phyloP scores from a whole-genome alignment of 768 basidiomycete genomes.

The Kwoniella dejecticola region DNA sequence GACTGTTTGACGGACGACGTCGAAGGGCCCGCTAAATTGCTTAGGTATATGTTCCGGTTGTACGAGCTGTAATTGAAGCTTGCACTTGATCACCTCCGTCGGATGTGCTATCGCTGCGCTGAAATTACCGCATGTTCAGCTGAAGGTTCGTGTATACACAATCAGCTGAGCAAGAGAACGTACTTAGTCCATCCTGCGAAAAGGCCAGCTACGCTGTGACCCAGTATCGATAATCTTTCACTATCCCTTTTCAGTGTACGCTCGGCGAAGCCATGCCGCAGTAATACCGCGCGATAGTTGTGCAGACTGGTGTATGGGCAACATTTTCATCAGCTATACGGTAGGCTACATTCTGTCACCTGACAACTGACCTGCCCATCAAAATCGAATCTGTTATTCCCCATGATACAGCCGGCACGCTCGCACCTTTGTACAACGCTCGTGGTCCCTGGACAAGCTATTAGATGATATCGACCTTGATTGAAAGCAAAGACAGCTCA shows the following conservation, averaged over 20 bases:
- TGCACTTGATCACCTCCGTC: slow-evolving; percentile 75
- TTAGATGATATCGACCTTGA: neutral
- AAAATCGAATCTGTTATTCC: slow-evolving; percentile 54
- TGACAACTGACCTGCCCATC: slow-evolving; percentile 50
- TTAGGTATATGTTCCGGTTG: slow-evolving; percentile 60
- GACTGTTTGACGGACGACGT: slow-evolving; percentile 64
- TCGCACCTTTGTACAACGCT: slow-evolving; percentile 52
- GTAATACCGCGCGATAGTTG: slow-evolving; percentile 49
- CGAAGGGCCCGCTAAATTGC: slow-evolving; percentile 58
- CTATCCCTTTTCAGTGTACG: slow-evolving; percentile 16
- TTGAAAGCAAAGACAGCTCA: slow-evolving; percentile 5
- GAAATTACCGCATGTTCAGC: neutral
- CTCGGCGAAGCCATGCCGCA: slow-evolving; percentile 49
- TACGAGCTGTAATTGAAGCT: slow-evolving; percentile 52
- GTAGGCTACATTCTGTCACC: no score
- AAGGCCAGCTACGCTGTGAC: slow-evolving; percentile 50
- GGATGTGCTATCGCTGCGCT: slow-evolving; percentile 74
- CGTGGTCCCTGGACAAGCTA: slow-evolving; percentile 29
- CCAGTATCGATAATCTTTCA: slow-evolving; percentile 43
- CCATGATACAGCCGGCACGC: slow-evolving; percentile 54
- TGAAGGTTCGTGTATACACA: neutral
- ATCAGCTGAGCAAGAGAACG: slow-evolving; percentile 13
- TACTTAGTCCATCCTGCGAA: slow-evolving; percentile 56
- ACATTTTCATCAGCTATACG: neutral
- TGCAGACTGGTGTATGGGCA: slow-evolving; percentile 41